Percentiles rank a stretch among this genome's conserved stretches.
Conservation (phyloP, 73 alveolate genomes). For the Paramecium sonneborni region DNA sequence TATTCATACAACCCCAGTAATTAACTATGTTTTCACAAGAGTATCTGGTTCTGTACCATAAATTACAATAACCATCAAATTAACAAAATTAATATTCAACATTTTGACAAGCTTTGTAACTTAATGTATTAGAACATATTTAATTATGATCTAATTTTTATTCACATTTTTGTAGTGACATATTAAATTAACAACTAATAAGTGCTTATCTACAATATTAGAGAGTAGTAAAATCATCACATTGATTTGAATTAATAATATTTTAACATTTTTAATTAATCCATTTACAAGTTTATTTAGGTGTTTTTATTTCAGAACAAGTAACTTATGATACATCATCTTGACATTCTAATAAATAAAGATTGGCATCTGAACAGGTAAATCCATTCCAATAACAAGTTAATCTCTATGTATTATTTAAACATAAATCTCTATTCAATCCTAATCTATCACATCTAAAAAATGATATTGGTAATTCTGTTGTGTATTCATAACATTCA, state of each 20-base stretch:
- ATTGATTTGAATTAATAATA: neutral
- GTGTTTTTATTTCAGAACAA: neutral
- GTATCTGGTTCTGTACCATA: neutral
- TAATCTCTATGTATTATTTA: neutral
- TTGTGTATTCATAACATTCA: neutral
- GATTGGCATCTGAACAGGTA: neutral
- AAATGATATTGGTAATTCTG: neutral
- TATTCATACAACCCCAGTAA: slow-evolving; percentile 10
- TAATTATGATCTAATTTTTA: neutral
- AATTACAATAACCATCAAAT: neutral
- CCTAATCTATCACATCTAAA: neutral
- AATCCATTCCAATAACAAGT: slow-evolving; percentile 9
- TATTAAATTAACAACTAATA: neutral
- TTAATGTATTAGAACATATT: neutral
- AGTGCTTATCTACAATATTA: neutral
- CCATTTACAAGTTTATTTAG: neutral
- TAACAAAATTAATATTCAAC: neutral
- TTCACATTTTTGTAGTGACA: neutral
- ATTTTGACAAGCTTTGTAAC: neutral
- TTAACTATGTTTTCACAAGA: neutral
- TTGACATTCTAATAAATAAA: neutral
- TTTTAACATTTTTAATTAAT: neutral
- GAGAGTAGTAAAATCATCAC: neutral
- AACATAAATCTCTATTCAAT: neutral
- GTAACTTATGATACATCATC: neutral